Conservation (phyloP, 2,329 filamentous ascomycete genomes). For the Penicillium glabrum region DNA sequence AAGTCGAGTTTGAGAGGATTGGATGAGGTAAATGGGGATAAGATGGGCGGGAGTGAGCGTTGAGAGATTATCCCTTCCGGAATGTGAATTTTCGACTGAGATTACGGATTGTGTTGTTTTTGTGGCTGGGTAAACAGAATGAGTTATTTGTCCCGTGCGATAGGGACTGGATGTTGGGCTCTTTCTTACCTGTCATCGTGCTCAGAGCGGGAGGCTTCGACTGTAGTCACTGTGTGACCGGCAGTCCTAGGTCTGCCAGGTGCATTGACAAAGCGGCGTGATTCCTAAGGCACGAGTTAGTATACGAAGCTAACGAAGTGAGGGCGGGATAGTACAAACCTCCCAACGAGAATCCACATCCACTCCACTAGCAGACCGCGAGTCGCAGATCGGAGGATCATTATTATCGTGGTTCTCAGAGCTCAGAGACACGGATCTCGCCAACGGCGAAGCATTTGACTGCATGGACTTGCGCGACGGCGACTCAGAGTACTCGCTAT, state of each 20-base stretch:
- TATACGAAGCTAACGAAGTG: neutral
- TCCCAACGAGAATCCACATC: conserved; percentile 41
- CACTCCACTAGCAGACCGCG: conserved; percentile 36
- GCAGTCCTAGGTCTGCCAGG: conserved; percentile 33
- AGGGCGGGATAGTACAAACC: conserved; percentile 24
- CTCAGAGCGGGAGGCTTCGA: conserved; percentile 26
- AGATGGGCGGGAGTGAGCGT: neutral
- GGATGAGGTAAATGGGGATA: neutral
- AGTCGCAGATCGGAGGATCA: conserved; percentile 28
- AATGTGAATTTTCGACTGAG: conserved; percentile 39
- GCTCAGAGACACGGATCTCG: conserved; percentile 33
- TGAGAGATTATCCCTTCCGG: conserved; percentile 14
- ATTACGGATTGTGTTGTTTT: conserved; percentile 36
- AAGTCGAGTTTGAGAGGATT: neutral
- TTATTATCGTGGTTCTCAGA: conserved; percentile 30
- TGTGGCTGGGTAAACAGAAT: conserved; percentile 14
- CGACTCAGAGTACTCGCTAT: conserved; percentile 38
- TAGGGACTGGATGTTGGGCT: neutral
- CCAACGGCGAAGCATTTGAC: conserved; percentile 38
- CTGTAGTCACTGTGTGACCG: conserved; percentile 23
- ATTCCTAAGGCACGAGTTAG: conserved; percentile 29
- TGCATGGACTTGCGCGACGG: conserved; percentile 37
- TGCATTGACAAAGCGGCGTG: conserved; percentile 33
- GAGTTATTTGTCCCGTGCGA: neutral
- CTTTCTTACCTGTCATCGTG: conserved; percentile 33